Percentiles rank a stretch among this genome's conserved stretches.
phyloP scores from a whole-genome alignment of 2,329 filamentous ascomycete species.

The Beauveria caledonica region DNA sequence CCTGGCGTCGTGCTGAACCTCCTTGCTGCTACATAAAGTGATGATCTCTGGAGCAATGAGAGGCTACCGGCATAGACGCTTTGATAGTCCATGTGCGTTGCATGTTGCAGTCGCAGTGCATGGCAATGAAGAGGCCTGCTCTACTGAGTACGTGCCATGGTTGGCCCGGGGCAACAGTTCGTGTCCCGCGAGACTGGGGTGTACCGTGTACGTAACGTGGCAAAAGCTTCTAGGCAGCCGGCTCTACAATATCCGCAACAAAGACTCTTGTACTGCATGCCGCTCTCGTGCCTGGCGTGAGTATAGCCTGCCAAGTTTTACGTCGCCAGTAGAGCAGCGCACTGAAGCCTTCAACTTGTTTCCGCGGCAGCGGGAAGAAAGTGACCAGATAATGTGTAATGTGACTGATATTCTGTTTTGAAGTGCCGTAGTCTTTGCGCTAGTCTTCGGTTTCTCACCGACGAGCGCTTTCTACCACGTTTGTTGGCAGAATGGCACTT shows the following conservation, averaged over 20 bases:
- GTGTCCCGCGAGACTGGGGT: background rate
- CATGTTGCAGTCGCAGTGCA: background rate
- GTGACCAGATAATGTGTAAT: too few relatives aligned
- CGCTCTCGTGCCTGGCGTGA: background rate
- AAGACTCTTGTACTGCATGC: background rate
- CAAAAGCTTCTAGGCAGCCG: background rate
- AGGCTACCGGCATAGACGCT: background rate
- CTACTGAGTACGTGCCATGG: background rate
- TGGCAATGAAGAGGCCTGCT: background rate
- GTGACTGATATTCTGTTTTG: too few relatives aligned
- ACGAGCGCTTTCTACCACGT: background rate
- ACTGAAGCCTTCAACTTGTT: background rate
- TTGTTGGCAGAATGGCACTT: background rate
- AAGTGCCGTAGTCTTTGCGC: background rate
- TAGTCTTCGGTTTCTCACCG: background rate
- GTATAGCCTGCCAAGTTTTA: background rate
- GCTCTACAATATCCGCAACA: background rate
- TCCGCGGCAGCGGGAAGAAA: too few relatives aligned
- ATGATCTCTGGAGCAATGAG: background rate
- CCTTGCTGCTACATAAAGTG: background rate
- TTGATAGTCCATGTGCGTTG: background rate
- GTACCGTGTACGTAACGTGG: slow-evolving; percentile 8
- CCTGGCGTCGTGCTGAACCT: background rate
- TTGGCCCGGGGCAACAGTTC: slow-evolving; percentile 3
- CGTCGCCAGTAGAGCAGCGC: background rate